Evolutionary conservation across 495 filamentous ascomycete genomes (phyloP), one percentile per base, ranked within the genome.

Genomic region (Penicillium coprophilum): DNA sequence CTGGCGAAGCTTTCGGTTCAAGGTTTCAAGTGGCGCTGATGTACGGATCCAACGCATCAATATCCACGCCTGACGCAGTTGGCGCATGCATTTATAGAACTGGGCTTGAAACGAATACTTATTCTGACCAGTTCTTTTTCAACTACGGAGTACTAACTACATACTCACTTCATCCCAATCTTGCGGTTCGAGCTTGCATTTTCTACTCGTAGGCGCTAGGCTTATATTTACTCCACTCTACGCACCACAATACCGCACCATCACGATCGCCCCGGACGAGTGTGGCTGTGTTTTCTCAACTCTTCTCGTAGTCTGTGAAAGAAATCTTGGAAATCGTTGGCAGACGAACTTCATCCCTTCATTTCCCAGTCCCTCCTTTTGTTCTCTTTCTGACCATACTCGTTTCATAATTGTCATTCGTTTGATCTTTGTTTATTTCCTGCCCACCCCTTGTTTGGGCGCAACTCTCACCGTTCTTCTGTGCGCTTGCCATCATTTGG

Each of bases 271-370:
- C 41, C 51, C 4, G 13, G 11, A n/a, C 24, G 11, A 46, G 21
- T 46, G 52, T 54, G 52, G 52, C 52, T 54, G 52, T 46, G 52
- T 34, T 12, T 20, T 20, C 8, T 36, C 34, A 43, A 53, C 31
- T 46, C 30, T 23, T 34, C 31, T 36, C 41, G 30, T 46, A 46
- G 31, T 24, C 32, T 8, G 20, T n/a, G 28, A n/a, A 13, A 19
- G 20, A 46, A 46, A 38, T 46, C n/a, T 15, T 36, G 41, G 12
- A 54, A 52, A 52, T 52, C 46, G 20, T 2, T 24, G 46, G 31
- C 41, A 46, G 20, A 5, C 52, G 3, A 38, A 38, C 39, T 54
- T 31, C 38, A 46, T 54, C 41, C 52, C 52, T 54, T 28, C 31
- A 54, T 38, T 54, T 46, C 15, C 20, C 11, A 20, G 23, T 34